Evolutionary conservation across 768 basidiomycete species (phyloP).

Genomic region (Termitomyces sp.): DNA sequence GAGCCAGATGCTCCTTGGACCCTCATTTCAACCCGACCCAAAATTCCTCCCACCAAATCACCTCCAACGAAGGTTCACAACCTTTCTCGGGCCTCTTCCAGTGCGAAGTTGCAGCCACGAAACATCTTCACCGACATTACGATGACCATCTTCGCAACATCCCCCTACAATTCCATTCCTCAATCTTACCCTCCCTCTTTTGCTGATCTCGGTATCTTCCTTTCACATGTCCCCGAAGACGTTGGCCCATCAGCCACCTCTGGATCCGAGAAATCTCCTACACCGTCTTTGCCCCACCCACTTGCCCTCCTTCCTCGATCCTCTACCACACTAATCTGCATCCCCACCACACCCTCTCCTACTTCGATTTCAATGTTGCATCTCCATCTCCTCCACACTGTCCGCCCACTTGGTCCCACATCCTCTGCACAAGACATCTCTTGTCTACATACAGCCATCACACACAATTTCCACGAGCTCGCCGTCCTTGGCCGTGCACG

Average conservation of each 20-base stretch:
- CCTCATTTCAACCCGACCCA: constrained; percentile 32
- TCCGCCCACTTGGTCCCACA: constrained; percentile 29
- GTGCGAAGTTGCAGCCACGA: constrained; percentile 15
- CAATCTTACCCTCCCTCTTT: constrained; percentile 28
- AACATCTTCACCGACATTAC: constrained; percentile 40
- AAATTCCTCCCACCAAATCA: constrained; percentile 8
- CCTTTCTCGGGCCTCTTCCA: constrained; percentile 17
- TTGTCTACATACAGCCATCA: constrained; percentile 46
- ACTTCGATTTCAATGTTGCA: constrained; percentile 48
- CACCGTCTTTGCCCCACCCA: constrained; percentile 19
- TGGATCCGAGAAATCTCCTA: background rate
- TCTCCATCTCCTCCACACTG: constrained; percentile 48
- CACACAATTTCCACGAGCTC: constrained; percentile 65
- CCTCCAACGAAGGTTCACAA: constrained; percentile 20
- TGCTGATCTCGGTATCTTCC: constrained; percentile 27
- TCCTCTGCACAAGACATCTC: constrained; percentile 20
- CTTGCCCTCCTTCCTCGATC: constrained; percentile 47
- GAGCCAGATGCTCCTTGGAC: constrained; percentile 57
- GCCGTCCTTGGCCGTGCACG: constrained; percentile 48
- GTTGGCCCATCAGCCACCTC: constrained; percentile 15
- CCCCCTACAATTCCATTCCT: constrained; percentile 35
- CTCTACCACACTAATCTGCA: constrained; percentile 53
- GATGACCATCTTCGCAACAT: constrained; percentile 45
- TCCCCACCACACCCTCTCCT: constrained; percentile 38
- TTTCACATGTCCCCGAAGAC: constrained; percentile 28